These are phyloP conservation scores for Mediolabrus comicus DNA, from an alignment of 108 stramenopile species.

Conservation along the genomic window DNA sequence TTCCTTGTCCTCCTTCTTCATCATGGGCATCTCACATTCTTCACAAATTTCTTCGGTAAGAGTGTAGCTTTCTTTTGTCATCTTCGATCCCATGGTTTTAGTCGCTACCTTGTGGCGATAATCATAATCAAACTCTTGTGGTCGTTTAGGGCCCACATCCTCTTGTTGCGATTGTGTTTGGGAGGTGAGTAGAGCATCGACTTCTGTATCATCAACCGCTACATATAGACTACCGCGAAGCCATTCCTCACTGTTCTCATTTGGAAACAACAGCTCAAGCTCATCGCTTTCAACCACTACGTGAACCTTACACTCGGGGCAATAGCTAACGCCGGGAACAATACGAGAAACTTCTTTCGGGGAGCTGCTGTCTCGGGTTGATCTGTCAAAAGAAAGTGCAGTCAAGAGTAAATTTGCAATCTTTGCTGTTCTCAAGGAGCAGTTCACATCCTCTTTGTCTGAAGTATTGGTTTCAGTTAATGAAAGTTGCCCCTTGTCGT, in stretches of 20 bases:
- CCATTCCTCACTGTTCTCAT: conserved; percentile 3
- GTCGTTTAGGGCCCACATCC: not conserved
- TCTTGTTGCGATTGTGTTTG: not conserved
- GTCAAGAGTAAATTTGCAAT: conserved; percentile 23
- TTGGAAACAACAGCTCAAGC: conserved; percentile 13
- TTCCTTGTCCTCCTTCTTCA: not conserved
- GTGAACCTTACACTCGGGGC: conserved; percentile 19
- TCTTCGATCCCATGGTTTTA: conserved; percentile 7
- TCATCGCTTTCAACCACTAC: conserved; percentile 14
- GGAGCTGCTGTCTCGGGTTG: conserved; percentile 8
- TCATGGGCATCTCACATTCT: conserved; percentile 19
- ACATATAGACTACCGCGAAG: conserved; percentile 20
- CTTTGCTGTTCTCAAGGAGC: conserved; percentile 10
- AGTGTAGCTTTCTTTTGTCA: conserved; percentile 7
- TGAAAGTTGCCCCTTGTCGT: not conserved
- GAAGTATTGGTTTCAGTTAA: not conserved
- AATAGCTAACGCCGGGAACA: conserved; percentile 20
- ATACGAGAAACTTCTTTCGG: not conserved
- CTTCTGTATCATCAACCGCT: conserved; percentile 12
- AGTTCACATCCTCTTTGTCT: not conserved
- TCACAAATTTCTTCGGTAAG: conserved; percentile 8
- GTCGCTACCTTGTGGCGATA: conserved; percentile 22
- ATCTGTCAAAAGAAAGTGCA: conserved; percentile 24
- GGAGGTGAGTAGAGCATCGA: not conserved
- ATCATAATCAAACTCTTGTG: conserved; percentile 25